phyloP scores from a whole-genome alignment of 2,329 filamentous ascomycete genomes.

The Lasiodiplodia sp. region DNA sequence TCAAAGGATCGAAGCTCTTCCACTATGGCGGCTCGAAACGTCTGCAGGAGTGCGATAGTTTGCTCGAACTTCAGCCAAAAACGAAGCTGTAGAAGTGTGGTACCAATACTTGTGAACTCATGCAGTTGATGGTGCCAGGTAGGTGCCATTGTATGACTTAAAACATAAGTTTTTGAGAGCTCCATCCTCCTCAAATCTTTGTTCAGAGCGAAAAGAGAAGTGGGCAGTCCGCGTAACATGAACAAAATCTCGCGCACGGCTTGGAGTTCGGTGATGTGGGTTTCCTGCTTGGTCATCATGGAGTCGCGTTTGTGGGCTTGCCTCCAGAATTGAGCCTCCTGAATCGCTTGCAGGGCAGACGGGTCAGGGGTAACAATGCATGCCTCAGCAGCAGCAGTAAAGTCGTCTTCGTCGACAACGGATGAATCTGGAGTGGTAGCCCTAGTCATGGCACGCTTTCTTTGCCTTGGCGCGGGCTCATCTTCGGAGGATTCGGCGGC shows the following conservation, averaged over 20 bases:
- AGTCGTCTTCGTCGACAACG: constrained; percentile 45
- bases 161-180: constrained; percentile 38
- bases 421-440: constrained; percentile 45
- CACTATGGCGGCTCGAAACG: constrained; percentile 71
- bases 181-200: constrained; percentile 34
- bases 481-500: constrained; percentile 70
- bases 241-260: constrained; percentile 79
- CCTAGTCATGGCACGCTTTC: constrained; percentile 35
- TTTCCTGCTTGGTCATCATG: neutral
- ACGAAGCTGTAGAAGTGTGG: constrained; percentile 56
- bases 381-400: constrained; percentile 42
- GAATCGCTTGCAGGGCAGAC: constrained; percentile 47
- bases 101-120: constrained; percentile 58
- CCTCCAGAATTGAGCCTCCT: constrained; percentile 58
- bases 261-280: constrained; percentile 72
- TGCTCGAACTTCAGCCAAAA: constrained; percentile 53
- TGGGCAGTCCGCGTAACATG: constrained; percentile 82
- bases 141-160: constrained; percentile 47
- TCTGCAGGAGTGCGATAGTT: constrained; percentile 63
- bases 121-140: constrained; percentile 49
- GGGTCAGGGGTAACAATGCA: constrained; percentile 42
- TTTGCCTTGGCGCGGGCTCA: constrained; percentile 50
- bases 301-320: constrained; percentile 27
- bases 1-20: constrained; percentile 67
- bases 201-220: constrained; percentile 68